These are phyloP conservation scores for Anthracocystis panici-leucophaei DNA, from an alignment of 1,284 basidiomycete species.

Conservation along the genomic window DNA sequence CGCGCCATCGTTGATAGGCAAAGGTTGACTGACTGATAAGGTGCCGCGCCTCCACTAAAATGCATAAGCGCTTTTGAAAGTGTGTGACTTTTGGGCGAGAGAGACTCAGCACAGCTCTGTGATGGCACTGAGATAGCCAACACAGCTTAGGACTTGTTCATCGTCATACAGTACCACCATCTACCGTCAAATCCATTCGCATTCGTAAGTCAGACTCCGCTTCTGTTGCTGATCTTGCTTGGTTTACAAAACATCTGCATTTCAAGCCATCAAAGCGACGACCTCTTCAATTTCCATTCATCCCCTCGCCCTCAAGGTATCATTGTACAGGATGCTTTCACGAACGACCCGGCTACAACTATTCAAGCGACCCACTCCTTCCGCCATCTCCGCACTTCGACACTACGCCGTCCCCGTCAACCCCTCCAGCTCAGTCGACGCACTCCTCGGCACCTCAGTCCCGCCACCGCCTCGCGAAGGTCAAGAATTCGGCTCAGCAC, in stretches of 20 bases:
- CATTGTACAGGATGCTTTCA: slow-evolving; percentile 25
- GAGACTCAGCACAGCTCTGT: slow-evolving; percentile 1
- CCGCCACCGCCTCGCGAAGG: slow-evolving; percentile 54
- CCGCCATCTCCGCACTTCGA: slow-evolving; percentile 1
- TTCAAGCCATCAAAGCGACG: too few relatives aligned
- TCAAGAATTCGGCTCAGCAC: slow-evolving; percentile 12
- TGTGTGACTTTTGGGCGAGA: too few relatives aligned
- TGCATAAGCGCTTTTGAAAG: too few relatives aligned
- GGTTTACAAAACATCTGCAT: too few relatives aligned
- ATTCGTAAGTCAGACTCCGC: too few relatives aligned
- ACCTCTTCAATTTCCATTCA: too few relatives aligned
- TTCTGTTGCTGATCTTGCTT: too few relatives aligned
- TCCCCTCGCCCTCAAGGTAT: too few relatives aligned
- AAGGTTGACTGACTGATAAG: slow-evolving; percentile 10
- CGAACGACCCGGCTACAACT: slow-evolving; percentile 26
- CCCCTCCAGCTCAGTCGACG: slow-evolving; percentile 57
- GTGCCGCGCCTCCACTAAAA: slow-evolving; percentile 38
- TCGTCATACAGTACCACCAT: too few relatives aligned
- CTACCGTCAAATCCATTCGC: too few relatives aligned
- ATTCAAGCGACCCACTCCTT: slow-evolving; percentile 9
- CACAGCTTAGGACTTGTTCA: too few relatives aligned
- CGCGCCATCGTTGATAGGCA: neutral
- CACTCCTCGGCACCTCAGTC: slow-evolving; percentile 54
- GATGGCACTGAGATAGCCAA: neutral
- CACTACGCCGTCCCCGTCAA: slow-evolving; percentile 58